phyloP scores from a whole-genome alignment of 148 eudicot genomes.

The Vaccinium myrtillus region DNA sequence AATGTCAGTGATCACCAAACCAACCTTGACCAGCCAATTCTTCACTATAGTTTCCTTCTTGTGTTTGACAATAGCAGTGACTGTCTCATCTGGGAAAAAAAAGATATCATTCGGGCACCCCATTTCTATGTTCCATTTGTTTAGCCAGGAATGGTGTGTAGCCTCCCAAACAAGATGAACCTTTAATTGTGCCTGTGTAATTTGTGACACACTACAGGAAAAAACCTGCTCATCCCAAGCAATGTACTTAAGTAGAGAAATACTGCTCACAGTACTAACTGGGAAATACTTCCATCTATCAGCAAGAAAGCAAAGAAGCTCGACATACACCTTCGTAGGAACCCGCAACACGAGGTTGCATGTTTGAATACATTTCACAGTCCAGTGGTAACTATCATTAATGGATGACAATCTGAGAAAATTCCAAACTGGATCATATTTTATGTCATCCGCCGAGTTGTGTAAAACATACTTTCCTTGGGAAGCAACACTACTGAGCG shows the following conservation, averaged over 20 bases:
- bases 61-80: conserved; percentile 10
- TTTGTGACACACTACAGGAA: conserved; percentile 1
- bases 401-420: conserved; percentile 13
- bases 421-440: not conserved
- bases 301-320: conserved; percentile 14
- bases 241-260: conserved; percentile 10
- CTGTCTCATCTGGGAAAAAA: conserved; percentile 26
- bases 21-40: conserved; percentile 22
- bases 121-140: conserved; percentile 42
- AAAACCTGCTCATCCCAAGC: not conserved
- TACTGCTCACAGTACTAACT: not conserved
- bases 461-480: not conserved
- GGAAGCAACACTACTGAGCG: not conserved
- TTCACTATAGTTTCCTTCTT: not conserved
- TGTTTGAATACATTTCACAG: conserved; percentile 16
- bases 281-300: conserved; percentile 10
- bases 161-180: conserved; percentile 14
- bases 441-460: not conserved
- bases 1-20: conserved; percentile 10
- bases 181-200: not conserved
- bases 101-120: conserved; percentile 20
- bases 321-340: conserved; percentile 5
- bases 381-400: conserved; percentile 12
- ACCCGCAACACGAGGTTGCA: conserved; percentile 4
- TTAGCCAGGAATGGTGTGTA: conserved; percentile 35